A percentile compares a stretch with the other conserved stretches of the same genome.
phyloP scores from a whole-genome alignment of 169 alveolate genomes.

The Cryptosporidium bovis region DNA sequence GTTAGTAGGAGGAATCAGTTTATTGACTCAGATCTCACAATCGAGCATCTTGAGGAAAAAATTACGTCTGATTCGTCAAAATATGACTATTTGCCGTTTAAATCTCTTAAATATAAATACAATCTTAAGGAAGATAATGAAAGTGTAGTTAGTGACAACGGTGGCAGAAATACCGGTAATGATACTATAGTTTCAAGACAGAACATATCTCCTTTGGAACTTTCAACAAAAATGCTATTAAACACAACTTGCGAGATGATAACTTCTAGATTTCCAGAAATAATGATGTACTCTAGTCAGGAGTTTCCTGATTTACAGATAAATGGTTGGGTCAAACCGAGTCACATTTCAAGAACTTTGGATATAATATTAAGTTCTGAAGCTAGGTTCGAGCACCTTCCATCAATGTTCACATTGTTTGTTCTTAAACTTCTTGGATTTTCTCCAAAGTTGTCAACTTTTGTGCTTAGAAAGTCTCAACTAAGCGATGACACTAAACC shows the following conservation, averaged over 20 bases:
- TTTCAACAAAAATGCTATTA: slow-evolving; percentile 21
- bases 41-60: background rate
- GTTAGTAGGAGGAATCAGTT: background rate
- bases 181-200: background rate
- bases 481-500: slow-evolving; percentile 43
- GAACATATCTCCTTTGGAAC: slow-evolving; percentile 25
- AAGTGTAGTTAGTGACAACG: background rate
- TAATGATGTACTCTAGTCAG: slow-evolving; percentile 22
- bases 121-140: background rate
- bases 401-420: background rate
- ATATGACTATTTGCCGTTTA: background rate
- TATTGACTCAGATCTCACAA: background rate
- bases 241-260: slow-evolving; percentile 42
- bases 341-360: slow-evolving; percentile 15
- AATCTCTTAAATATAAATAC: background rate
- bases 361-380: slow-evolving; percentile 8
- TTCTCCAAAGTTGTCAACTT: slow-evolving; percentile 33
- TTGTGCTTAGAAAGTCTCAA: slow-evolving; percentile 31
- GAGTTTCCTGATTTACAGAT: slow-evolving; percentile 8
- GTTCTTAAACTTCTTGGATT: slow-evolving; percentile 18
- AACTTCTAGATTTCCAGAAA: slow-evolving; percentile 54
- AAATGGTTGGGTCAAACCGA: slow-evolving; percentile 7
- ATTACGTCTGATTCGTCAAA: background rate
- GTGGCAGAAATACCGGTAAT: background rate
- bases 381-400: background rate